Base-by-base conservation (phyloP, 2,329 filamentous ascomycete species). In the Aureobasidium sp. region DNA sequence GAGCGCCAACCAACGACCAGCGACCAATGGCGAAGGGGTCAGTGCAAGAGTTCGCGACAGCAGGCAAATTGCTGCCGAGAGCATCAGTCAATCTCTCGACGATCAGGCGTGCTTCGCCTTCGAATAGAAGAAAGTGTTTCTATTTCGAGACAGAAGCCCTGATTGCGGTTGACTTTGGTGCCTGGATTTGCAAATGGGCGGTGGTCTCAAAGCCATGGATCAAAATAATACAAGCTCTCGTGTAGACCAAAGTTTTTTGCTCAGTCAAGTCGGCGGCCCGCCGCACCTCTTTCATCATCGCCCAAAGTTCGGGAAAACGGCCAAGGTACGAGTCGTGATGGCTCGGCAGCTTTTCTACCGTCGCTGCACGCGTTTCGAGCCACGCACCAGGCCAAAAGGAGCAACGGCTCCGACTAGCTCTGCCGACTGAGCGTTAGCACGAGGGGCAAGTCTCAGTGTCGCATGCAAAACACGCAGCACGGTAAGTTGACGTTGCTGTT, bases 21-120 rank as follows among this genome's bases (percentile, higher is more conserved):
- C 55, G 20, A 27, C 39, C 53, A 34, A 57, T 36, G 45, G n/a
- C 27, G 25, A 37, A 29, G 53, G 55, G 55, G 55, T 58, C 55
- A 29, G 27, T 60, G 57, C 57, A 60, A 60, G 57, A 51, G 44
- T 60, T 60, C 57, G 57, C 57, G 45, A 49, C 57, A 51, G 45
- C 57, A 22, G 34, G 44, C 36, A 49, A 36, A 60, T 60, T 60
- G 37, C 34, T 60, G 22, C 45, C 57, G 57, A 60, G 45, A 51
- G 42, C n/a, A 22, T 22, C 55, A 58, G 25, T 58, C 31, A 34
- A 36, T 37, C 41, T 60, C 25, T 60, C 5, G 57, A 15, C 44
- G 57, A 60, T 60, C 57, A 60, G 36, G 39, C 44, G 36, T 60
- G 45, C 57, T 60, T 51, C 57, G 57, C 45, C 57, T 60, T 36